Conservation (phyloP, 116 monocot species). For the Cymodocea nodosa region DNA sequence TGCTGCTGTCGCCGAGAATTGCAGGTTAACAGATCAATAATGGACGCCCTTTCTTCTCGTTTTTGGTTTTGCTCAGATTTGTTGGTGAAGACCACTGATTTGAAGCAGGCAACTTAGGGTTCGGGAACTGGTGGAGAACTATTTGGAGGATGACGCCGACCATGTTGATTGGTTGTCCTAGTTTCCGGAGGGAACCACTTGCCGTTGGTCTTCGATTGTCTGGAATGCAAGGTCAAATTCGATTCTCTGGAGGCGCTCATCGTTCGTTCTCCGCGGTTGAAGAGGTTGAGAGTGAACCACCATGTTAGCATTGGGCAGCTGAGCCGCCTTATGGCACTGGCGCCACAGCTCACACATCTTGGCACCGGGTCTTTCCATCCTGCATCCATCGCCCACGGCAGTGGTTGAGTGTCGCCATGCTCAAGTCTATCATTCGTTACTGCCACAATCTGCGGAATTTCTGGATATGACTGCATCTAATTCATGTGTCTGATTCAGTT, state of each 20-base stretch:
- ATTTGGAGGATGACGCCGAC: conserved; percentile 28
- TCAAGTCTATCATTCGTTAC: conserved; percentile 22
- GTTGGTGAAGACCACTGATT: background rate
- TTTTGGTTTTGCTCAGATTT: background rate
- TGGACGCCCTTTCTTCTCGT: background rate
- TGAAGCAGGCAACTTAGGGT: conserved; percentile 45
- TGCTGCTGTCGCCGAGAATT: conserved; percentile 51
- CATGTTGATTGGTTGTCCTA: conserved; percentile 55
- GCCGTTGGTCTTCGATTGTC: conserved; percentile 57
- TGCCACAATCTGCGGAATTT: conserved; percentile 42
- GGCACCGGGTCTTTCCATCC: conserved; percentile 66
- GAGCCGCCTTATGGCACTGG: conserved; percentile 54
- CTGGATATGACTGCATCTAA: background rate
- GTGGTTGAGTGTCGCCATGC: conserved; percentile 14
- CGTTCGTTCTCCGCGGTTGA: conserved; percentile 44
- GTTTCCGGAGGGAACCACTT: conserved; percentile 46
- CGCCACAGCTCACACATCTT: conserved; percentile 64
- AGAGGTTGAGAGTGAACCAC: conserved; percentile 42
- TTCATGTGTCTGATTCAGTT: too few relatives aligned
- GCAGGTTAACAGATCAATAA: conserved; percentile 28
- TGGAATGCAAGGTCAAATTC: conserved; percentile 38
- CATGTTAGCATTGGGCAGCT: conserved; percentile 46
- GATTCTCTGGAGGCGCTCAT: conserved; percentile 65
- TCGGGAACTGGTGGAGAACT: conserved; percentile 70
- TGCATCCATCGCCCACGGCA: conserved; percentile 20